Conservation (phyloP, 225 moss, liverwort and hornwort genomes). For the Sphagnum contortum region DNA sequence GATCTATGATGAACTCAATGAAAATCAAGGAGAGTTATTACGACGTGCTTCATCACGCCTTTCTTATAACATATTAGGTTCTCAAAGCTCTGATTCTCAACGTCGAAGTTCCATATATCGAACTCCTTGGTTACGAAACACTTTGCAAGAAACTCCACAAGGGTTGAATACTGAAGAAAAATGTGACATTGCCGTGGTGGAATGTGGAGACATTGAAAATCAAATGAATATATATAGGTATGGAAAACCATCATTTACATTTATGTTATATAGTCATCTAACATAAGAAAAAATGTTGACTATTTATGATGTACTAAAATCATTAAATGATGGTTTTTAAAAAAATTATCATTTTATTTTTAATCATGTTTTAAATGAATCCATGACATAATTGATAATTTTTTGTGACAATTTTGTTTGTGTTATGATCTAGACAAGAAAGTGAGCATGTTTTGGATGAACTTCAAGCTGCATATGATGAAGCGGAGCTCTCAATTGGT, state of each 20-base stretch:
- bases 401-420: too few relatives aligned
- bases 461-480: constrained; percentile 66
- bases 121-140: constrained; percentile 28
- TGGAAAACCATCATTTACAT: too few relatives aligned
- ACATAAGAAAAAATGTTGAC: too few relatives aligned
- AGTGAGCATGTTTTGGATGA: constrained; percentile 80
- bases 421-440: constrained; percentile 20
- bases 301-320: too few relatives aligned
- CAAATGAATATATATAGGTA: constrained; percentile 51
- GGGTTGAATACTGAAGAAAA: constrained; percentile 63
- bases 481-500: constrained; percentile 60
- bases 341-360: too few relatives aligned
- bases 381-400: too few relatives aligned
- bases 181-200: constrained; percentile 57
- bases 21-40: constrained; percentile 22
- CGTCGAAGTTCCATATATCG: constrained; percentile 17
- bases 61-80: constrained; percentile 24
- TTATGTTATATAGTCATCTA: too few relatives aligned
- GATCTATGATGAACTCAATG: constrained; percentile 41
- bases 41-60: constrained; percentile 25
- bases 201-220: constrained; percentile 46
- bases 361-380: too few relatives aligned
- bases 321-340: too few relatives aligned
- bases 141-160: constrained; percentile 11
- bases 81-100: constrained; percentile 38